Conservation (phyloP, 169 alveolate species). For the Toxoplasma gondii region DNA sequence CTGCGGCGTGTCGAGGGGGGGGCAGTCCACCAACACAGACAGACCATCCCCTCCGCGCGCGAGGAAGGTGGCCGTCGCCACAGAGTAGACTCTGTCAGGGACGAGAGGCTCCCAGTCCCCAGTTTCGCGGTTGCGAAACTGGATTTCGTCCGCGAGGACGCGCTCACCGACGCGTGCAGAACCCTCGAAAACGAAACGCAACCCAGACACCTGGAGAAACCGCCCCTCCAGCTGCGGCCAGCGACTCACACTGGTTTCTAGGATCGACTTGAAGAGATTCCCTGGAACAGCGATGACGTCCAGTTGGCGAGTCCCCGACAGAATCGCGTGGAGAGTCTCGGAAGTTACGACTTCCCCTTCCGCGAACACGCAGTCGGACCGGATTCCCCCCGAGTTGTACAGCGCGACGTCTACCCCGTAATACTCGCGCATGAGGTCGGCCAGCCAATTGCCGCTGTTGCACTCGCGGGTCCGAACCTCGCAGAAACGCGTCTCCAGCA, state of each 20-base stretch:
- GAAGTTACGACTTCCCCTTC: conserved; percentile 75
- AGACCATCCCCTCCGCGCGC: conserved; percentile 18
- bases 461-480: conserved; percentile 80
- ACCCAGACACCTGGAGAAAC: conserved; percentile 80
- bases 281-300: conserved; percentile 75
- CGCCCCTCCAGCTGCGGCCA: conserved; percentile 87
- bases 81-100: background rate
- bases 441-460: conserved; percentile 78
- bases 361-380: conserved; percentile 79
- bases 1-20: background rate
- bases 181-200: conserved; percentile 42
- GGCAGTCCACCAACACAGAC: background rate
- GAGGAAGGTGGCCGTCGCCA: background rate
- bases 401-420: conserved; percentile 79
- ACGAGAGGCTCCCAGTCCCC: background rate
- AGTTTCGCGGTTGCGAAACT: background rate
- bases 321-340: conserved; percentile 69
- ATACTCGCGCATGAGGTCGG: conserved; percentile 79
- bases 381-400: conserved; percentile 82
- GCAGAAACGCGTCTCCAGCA: conserved; percentile 79
- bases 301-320: conserved; percentile 78
- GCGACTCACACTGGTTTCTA: conserved; percentile 78
- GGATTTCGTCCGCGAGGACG: background rate
- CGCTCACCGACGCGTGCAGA: background rate
- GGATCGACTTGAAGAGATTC: conserved; percentile 47